Base-by-base conservation (phyloP, 768 basidiomycete species). In the Trametes maxima region DNA sequence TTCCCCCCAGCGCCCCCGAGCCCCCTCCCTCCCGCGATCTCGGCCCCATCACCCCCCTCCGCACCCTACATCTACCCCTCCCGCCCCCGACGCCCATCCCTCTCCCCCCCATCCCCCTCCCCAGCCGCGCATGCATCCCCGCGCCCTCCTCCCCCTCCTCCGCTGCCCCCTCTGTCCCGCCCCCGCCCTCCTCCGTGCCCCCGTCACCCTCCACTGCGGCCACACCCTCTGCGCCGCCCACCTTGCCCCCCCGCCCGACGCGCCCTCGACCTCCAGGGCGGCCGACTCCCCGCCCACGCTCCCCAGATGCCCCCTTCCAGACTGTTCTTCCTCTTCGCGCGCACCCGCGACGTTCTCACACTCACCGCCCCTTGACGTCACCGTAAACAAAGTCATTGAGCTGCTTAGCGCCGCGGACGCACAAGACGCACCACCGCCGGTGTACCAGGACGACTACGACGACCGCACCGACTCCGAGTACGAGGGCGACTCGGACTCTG, bases 191-290 rank as follows among this genome's bases (percentile, higher is more conserved):
- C 76, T 87, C 22, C 59, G 67, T 22, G 69, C 75, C 3, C 86
- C 87, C 2, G 75, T 82, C 37, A 82, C 79, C 10, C 85, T 96
- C 42, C 82, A 78, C 67, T 97, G 94, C 69, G 94, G 94, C 54
- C 94, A 97, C 71, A 81, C 93, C 21, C 64, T 95, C 63, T 97
- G 94, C 67, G 73, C 84, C 0, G 46, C 67, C 77, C 64, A 71
- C 60, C 66, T 80, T 57, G 56, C 36, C 39, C 28, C 28, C 28
- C 17, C 49, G 21, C n/a, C 33, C 19, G 25, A 59, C 47, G 43
- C 60, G 13, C 49, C 66, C 40, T 63, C 66, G 16, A 22, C 65
- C 54, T 60, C 62, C 55, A 64, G 45, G 21, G 57, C 63, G 6
- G 22, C 67, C 36, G 35, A 37, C 50, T 11, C 57, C 7, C 39